Evolutionary conservation across 2,329 filamentous ascomycete genomes (phyloP).

Genomic region (Aspergillus arachidicola): DNA sequence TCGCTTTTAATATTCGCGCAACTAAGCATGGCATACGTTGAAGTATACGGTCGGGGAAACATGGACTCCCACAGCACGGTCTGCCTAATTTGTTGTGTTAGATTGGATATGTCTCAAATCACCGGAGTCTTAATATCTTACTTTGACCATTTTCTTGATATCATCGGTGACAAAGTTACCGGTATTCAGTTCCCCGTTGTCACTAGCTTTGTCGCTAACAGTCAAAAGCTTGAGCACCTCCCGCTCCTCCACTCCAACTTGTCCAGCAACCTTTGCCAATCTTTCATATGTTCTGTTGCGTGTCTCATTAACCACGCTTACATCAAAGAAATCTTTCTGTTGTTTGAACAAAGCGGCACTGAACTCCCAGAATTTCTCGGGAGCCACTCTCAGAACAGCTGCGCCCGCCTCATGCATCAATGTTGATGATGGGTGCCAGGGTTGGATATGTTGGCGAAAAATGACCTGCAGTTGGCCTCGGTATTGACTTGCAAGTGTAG

Average conservation of each 20-base stretch:
- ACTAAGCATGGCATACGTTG: constrained; percentile 55
- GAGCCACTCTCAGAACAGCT: constrained; percentile 72
- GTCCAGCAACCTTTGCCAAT: constrained; percentile 71
- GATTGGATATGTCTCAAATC: constrained; percentile 6
- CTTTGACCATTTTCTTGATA: constrained; percentile 81
- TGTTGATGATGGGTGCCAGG: constrained; percentile 89
- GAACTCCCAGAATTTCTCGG: constrained; percentile 78
- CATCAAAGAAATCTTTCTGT: constrained; percentile 82
- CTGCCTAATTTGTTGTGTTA: constrained; percentile 42
- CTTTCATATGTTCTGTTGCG: constrained; percentile 82
- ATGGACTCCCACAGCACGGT: constrained; percentile 79
- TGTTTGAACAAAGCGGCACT: constrained; percentile 67
- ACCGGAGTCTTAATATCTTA: constrained; percentile 32
- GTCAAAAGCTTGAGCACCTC: constrained; percentile 69
- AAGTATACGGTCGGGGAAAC: constrained; percentile 90
- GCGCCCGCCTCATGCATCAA: constrained; percentile 73
- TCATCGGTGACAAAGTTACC: constrained; percentile 85
- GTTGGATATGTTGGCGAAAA: constrained; percentile 89
- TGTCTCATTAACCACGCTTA: constrained; percentile 77
- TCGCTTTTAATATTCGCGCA: constrained; percentile 1
- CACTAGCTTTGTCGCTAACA: constrained; percentile 67
- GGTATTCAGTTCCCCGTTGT: constrained; percentile 70
- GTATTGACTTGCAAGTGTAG: constrained; percentile 64
- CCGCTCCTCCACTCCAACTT: constrained; percentile 69
- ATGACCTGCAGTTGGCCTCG: constrained; percentile 68